phyloP scores from a whole-genome alignment of 2,329 filamentous ascomycete species.

The Alternaria hordeiaustralica region DNA sequence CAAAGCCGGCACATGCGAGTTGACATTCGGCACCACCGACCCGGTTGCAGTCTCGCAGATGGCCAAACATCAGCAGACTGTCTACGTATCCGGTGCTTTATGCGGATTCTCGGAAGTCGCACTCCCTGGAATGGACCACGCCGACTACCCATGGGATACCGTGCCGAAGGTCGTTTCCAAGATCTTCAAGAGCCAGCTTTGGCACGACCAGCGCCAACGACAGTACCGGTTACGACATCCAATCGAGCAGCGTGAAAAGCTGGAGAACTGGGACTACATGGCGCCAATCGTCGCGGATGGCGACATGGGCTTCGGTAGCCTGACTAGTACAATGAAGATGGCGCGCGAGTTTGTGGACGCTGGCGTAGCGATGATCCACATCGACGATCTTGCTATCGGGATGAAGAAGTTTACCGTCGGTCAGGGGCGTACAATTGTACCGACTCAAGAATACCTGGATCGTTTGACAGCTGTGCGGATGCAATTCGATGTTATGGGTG shows the following conservation, averaged over 20 bases:
- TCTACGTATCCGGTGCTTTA: conserved; percentile 52
- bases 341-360: conserved; percentile 52
- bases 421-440: conserved; percentile 50
- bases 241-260: conserved; percentile 34
- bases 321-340: conserved; percentile 53
- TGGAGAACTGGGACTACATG: conserved; percentile 51
- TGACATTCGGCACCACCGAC: conserved; percentile 51
- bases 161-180: conserved; percentile 52
- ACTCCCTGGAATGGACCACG: conserved; percentile 50
- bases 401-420: conserved; percentile 55
- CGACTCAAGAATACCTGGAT: conserved; percentile 50
- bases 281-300: conserved; percentile 52
- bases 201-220: conserved; percentile 51
- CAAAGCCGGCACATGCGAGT: conserved; percentile 43
- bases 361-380: conserved; percentile 54
- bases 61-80: conserved; percentile 49
- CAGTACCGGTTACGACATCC: conserved; percentile 47
- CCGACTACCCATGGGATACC: conserved; percentile 54
- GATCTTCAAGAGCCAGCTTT: conserved; percentile 51
- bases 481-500: conserved; percentile 52
- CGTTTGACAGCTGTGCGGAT: conserved; percentile 47
- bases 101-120: conserved; percentile 50
- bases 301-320: conserved; percentile 53
- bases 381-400: conserved; percentile 54
- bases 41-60: conserved; percentile 47